Base-by-base conservation (phyloP, 2,329 filamentous ascomycete species). In the Sarocladium kiliense region DNA sequence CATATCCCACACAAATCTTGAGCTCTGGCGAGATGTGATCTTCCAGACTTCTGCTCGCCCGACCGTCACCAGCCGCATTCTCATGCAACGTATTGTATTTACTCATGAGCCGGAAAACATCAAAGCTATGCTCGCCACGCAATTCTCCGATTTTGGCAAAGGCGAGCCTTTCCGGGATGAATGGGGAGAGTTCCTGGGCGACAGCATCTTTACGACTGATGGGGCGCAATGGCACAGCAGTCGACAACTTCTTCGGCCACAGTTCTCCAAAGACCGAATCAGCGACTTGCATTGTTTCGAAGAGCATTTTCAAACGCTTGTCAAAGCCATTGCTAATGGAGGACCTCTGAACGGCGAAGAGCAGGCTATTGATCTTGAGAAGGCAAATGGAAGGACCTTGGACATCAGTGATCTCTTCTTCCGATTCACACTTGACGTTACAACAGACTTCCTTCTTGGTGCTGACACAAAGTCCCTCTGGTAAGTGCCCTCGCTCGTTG, bases 61-160 rank as follows among this genome's bases (percentile, higher is more conserved):
- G 61, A 92, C 88, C 0, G 71, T 78, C 37, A 88, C 93, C 70
- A 68, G 73, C 11, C 76, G 75, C 1, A 62, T 84, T 6, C 63
- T 82, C 1, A 77, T 79, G 49, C 67, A 73, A 49, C 82, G 88
- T n/a, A 69, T 87, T 21, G 68, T 95, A 57, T 79, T 94, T 64
- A 96, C 92, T 0, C 81, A 82, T 4, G 91, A 96, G 61, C 88
- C 88, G 0, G 90, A 95, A 64, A 96, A 96, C 66, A 88, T 96
- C 74, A 96, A 96, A 69, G 89, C 92, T 5, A 79, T 97, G 21
- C 77, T 97, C n/a, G 89, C 91, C 0, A 88, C 87, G 1, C 90
- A 96, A 65, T 97, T 97, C 65, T 55, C 61, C 39, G 89, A 96
- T 65, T 97, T 86, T 66, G 92, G 91, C 63, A 91, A 96, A 67